Evolutionary conservation across 345 rosid species (phyloP).

Genomic region (Aethionema arabicum): DNA sequence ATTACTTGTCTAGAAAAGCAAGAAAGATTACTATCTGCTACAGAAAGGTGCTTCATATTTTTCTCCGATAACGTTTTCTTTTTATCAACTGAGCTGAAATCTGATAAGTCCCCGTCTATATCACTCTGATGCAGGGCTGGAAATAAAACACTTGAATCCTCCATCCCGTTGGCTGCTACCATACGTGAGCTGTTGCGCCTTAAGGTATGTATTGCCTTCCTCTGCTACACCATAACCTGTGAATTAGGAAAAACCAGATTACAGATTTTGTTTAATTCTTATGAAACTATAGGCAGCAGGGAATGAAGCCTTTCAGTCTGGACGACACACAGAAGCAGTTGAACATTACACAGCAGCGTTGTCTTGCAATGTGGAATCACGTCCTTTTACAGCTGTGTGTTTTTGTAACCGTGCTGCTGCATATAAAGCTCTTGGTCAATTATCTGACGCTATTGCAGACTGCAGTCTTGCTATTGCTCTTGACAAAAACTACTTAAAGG

Average conservation of each 20-base stretch:
- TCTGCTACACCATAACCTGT: constrained; percentile 6
- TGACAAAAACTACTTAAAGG: constrained; percentile 84
- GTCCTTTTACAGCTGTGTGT: constrained; percentile 90
- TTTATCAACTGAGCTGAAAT: constrained; percentile 8
- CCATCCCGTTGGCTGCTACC: constrained; percentile 58
- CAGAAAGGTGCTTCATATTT: constrained; percentile 45
- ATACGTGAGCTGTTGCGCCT: constrained; percentile 66
- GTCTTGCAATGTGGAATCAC: constrained; percentile 75
- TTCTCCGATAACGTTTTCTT: constrained; percentile 7
- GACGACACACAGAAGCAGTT: constrained; percentile 83
- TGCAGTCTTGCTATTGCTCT: constrained; percentile 97
- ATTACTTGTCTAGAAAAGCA: constrained; percentile 66
- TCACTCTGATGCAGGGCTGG: constrained; percentile 38
- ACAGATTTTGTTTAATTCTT: constrained; percentile 20
- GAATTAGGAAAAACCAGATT: constrained; percentile 1
- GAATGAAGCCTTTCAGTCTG: constrained; percentile 91
- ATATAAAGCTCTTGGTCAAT: constrained; percentile 73
- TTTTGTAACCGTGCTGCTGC: constrained; percentile 99
- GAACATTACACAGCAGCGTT: constrained; percentile 87
- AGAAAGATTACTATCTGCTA: constrained; percentile 42
- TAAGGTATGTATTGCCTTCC: constrained; percentile 68
- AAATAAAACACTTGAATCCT: constrained; percentile 51
- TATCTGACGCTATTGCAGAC: constrained; percentile 89
- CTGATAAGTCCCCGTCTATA: constrained; percentile 24
- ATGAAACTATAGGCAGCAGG: constrained; percentile 64